Evolutionary conservation across 1,284 basidiomycete species (phyloP), one percentile per base, ranked within the genome.

Genomic region (Ustilago nuda): DNA sequence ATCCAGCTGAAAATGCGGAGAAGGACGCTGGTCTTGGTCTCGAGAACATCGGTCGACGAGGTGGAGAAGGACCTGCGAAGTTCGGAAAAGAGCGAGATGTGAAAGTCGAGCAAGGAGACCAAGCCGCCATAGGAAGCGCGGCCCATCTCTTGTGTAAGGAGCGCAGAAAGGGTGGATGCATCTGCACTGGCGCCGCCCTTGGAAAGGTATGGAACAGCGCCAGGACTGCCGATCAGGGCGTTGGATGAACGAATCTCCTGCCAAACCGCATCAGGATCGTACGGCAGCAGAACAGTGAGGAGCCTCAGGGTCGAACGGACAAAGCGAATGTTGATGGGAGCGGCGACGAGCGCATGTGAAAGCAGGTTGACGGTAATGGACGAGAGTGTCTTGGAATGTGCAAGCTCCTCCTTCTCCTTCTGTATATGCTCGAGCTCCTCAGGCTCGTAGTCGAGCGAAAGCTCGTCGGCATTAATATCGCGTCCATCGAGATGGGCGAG

Each of bases 51-150:
- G 35, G 64, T 88, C 0, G 90, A 87, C 35, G 91, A 87, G 9
- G 87, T 84, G 15, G 89, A 80, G 45, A 89, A 88, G 0, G 91
- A 90, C 5, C 90, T 85, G 15, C 90, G 90, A 1, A 92, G 91
- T 83, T 95, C 92, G 56, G 89, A 88, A 79, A 94, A 91, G 17
- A 95, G 89, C 52, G 90, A 90, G 67, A 91, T 91, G 35, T 93
- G 91, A 51, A 95, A 90, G 63, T 92, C 89, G 37, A 95, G 88
- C 3, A 95, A 87, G 0, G 92, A 89, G 19, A 93, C 87, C 0
- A 93, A 92, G 90, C 92, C 93, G 2, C 90, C 90, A 81, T 94
- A 95, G 50, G 90, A 89, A 1, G 93, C 94, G 0, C 90, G 89
- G 11, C 90, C 87, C 37, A 92, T 89, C 84, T 95, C 94, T 0